Base-by-base conservation (phyloP, 352 stramenopile genomes). In the Globisporangium lucens region DNA sequence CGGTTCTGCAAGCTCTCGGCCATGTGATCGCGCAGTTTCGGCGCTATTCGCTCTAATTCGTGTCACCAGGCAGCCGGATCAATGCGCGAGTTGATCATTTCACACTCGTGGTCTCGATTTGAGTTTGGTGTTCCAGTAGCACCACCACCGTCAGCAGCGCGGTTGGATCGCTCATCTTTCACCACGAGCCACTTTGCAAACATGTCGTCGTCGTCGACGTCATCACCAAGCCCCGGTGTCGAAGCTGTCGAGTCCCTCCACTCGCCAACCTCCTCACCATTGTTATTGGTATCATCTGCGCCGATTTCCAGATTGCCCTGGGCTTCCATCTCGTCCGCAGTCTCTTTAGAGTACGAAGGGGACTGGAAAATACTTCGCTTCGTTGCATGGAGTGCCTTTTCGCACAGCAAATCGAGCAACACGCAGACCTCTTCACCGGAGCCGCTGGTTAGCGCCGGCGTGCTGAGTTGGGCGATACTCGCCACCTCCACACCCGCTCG, bases 351-450 rank as follows among this genome's bases (percentile, higher is more conserved):
- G 61, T 91, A 89, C 33, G 46, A 52, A 10, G 75, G 65, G 3
- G 49, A 56, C 17, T 57, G 53, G 56, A 58, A 73, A 6, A 51
- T 17, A 60, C 58, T 71, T 22, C 63, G 71, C 7, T 30, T 41
- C 33, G 64, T 69, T 4, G 49, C 43, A 55, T 65, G 67, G 15
- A 91, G 41, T 13, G 74, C 83, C 59, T 73, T 70, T 35, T 75
- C 63, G 65, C 78, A 80, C 20, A 91, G 59, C 8, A 67, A 68
- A 51, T 85, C 73, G 3, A 94, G 65, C 20, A 93, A 67, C 0
- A 81, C 49, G 60, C 82, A 89, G 0, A 89, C 82, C n/a, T 84
- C 74, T 20, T 82, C 59, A 12, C 84, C 79, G 36, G 67, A 64
- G 0, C 83, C 84, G 29, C 68, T 70, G 0, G 72, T 80, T 4